These are phyloP conservation scores for Russula virescens DNA, from an alignment of 768 basidiomycete genomes.

Conservation along the genomic window DNA sequence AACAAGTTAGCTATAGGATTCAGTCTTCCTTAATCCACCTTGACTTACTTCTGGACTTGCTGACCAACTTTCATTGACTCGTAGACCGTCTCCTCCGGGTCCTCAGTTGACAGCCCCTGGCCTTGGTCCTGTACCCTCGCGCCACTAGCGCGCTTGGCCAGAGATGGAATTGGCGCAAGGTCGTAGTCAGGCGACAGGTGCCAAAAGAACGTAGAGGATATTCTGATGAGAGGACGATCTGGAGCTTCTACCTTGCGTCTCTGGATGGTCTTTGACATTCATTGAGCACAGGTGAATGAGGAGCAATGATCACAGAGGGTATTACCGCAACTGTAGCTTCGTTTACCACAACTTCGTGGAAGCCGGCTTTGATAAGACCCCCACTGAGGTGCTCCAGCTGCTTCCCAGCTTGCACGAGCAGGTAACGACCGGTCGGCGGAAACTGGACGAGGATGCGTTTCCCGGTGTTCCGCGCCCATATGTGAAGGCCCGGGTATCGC, in stretches of 20 bases:
- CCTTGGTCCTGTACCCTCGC: slow-evolving; percentile 39
- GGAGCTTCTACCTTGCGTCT: slow-evolving; percentile 52
- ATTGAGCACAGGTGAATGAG: background rate
- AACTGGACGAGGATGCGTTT: slow-evolving; percentile 86
- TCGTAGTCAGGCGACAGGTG: slow-evolving; percentile 84
- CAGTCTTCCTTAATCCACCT: background rate
- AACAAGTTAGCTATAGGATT: background rate
- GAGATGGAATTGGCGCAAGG: slow-evolving; percentile 54
- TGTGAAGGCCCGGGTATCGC: slow-evolving; percentile 81
- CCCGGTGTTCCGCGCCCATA: slow-evolving; percentile 93
- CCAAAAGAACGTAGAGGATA: slow-evolving; percentile 96
- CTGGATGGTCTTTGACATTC: slow-evolving; percentile 49
- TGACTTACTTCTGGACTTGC: slow-evolving; percentile 72
- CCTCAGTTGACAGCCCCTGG: slow-evolving; percentile 32
- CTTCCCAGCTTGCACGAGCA: slow-evolving; percentile 94
- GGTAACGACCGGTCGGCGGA: slow-evolving; percentile 68
- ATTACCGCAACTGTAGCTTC: slow-evolving; percentile 63
- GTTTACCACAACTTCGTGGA: slow-evolving; percentile 92
- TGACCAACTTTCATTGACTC: slow-evolving; percentile 82
- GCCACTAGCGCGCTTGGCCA: slow-evolving; percentile 44
- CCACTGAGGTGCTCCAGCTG: slow-evolving; percentile 86
- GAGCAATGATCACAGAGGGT: background rate
- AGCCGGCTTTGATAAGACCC: slow-evolving; percentile 87
- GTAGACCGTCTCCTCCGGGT: slow-evolving; percentile 44
- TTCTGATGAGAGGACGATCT: slow-evolving; percentile 84